Evolutionary conservation across 1,284 basidiomycete genomes (phyloP).

Genomic region (Ceratobasidium sp.): DNA sequence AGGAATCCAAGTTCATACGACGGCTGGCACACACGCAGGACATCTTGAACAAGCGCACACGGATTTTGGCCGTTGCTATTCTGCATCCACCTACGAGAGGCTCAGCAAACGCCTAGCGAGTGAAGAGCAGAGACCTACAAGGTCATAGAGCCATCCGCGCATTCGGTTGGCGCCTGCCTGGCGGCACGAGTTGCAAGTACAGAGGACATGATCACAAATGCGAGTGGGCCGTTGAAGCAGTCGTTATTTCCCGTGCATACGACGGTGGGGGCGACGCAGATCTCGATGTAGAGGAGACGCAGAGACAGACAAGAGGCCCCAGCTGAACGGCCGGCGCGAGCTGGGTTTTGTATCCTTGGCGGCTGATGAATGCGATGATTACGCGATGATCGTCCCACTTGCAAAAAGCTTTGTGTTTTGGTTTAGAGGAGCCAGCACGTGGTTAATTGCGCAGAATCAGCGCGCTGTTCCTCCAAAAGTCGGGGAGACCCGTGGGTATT

Average conservation of each 20-base stretch:
- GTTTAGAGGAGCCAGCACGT: too few relatives aligned
- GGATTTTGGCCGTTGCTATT: conserved; percentile 30
- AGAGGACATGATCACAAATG: too few relatives aligned
- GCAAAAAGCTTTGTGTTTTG: too few relatives aligned
- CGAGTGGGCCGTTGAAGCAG: too few relatives aligned
- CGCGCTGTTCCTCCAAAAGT: too few relatives aligned
- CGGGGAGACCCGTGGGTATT: too few relatives aligned
- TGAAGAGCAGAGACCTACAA: conserved; percentile 17
- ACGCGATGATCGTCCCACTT: too few relatives aligned
- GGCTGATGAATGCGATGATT: too few relatives aligned
- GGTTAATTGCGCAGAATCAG: too few relatives aligned
- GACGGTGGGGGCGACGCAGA: background rate
- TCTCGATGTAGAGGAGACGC: background rate
- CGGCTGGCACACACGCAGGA: conserved; percentile 26
- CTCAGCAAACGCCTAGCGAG: background rate
- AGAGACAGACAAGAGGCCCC: background rate
- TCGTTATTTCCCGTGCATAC: too few relatives aligned
- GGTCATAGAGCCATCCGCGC: conserved; percentile 35
- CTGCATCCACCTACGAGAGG: conserved; percentile 29
- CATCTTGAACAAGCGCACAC: conserved; percentile 35
- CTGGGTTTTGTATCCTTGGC: too few relatives aligned
- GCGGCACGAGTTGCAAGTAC: background rate
- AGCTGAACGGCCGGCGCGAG: background rate
- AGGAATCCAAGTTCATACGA: conserved; percentile 22
- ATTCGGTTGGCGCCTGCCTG: conserved; percentile 23